Conservation (phyloP, 768 basidiomycete genomes). For the Coprinopsis strossmayeri region DNA sequence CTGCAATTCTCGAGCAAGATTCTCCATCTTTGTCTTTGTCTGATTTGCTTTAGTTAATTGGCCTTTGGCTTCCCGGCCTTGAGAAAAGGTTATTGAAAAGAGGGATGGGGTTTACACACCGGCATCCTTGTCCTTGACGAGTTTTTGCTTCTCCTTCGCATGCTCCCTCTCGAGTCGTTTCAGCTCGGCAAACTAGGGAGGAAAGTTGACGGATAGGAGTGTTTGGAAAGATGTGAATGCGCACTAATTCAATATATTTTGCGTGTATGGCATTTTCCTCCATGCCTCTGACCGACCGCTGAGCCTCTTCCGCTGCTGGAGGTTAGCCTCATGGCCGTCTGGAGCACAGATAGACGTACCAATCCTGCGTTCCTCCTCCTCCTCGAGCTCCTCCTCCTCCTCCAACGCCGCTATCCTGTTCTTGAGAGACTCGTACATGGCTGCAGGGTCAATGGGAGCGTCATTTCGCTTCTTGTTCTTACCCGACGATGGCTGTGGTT, state of each 20-base stretch:
- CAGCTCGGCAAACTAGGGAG: constrained; percentile 74
- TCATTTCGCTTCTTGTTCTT: constrained; percentile 75
- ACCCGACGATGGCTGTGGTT: constrained; percentile 21
- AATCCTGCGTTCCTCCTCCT: constrained; percentile 78
- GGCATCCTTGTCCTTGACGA: constrained; percentile 86
- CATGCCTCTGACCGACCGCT: constrained; percentile 78
- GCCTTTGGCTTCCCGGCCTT: constrained; percentile 52
- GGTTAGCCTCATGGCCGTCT: constrained; percentile 15
- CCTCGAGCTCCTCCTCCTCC: constrained; percentile 80
- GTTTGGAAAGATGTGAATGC: constrained; percentile 19
- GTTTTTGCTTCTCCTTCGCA: constrained; percentile 88
- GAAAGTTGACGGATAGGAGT: too few relatives aligned
- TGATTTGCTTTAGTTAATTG: constrained; percentile 85
- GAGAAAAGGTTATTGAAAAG: neutral
- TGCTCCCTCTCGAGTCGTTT: constrained; percentile 85
- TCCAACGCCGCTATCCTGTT: constrained; percentile 85
- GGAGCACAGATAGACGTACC: constrained; percentile 38
- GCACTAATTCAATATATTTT: constrained; percentile 85
- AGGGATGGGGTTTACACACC: constrained; percentile 34
- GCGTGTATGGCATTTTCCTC: constrained; percentile 77
- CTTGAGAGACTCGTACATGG: constrained; percentile 86
- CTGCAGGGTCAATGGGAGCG: constrained; percentile 68
- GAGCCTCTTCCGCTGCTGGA: constrained; percentile 74
- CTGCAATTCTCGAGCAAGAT: constrained; percentile 81
- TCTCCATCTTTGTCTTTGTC: constrained; percentile 87